Base-by-base conservation (phyloP, 352 stramenopile genomes). In the Saprolegnia diclina region DNA sequence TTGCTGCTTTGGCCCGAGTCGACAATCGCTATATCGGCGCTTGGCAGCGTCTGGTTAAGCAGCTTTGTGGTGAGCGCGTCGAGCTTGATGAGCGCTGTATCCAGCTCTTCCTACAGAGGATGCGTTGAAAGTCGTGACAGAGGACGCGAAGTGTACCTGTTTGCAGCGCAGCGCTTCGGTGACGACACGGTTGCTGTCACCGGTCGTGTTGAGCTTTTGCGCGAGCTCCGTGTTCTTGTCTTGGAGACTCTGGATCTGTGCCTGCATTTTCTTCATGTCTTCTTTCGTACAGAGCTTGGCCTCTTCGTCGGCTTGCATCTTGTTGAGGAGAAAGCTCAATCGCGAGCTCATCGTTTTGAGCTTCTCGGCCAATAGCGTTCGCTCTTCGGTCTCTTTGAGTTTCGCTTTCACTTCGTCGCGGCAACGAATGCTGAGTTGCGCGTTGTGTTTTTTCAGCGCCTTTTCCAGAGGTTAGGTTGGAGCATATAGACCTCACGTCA, bases 221-320 rank as follows among this genome's bases (percentile, higher is more conserved):
- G 93, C 84, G 16, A 97, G 76, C 61, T 97, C 90, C n/a, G 90
- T 81, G 45, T 79, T 86, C 72, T 95, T 89, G 64, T 97, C 89
- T 56, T 92, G 87, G 32, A 97, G 68, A 29, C 77, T 95, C 26
- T 89, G 81, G 50, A 97, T 82, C 71, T 98, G 92, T 14, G 85
- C 89, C 52, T 97, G 80, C 56, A 98, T 89, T 67, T 98, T 98
- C 77, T 98, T 98, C 29, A 87, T 83, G 45, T 98, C 94, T 73
- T 98, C 95, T 48, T 93, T 93, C 40, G 83, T 88, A 59, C 95
- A 89, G 50, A 97, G 89, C 64, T 94, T 97, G 50, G 88, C 89
- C 68, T 98, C 95, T 76, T 98, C 94, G 68, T 98, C 94, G 11
- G 88, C 90, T 71, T 99, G 93, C 81, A 99, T 96, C 73, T 97